phyloP scores from a whole-genome alignment of 1,284 basidiomycete genomes.

The Cutaneotrichosporon mucoides region DNA sequence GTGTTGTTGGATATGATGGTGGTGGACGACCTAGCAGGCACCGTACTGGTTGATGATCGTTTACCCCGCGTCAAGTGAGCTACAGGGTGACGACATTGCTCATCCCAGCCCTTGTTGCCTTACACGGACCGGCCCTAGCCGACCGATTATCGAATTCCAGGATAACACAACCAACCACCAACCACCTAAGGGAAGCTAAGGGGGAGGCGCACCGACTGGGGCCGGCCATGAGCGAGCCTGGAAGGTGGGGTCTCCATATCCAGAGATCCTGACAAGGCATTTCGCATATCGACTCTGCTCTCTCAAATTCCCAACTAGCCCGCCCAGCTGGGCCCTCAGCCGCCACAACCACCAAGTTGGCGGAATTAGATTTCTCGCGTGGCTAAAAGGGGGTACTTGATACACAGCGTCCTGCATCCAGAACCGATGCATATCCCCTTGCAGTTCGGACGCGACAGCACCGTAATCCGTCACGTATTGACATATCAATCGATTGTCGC shows the following conservation, averaged over 20 bases:
- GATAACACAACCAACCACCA: too few relatives aligned
- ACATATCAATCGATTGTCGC: too few relatives aligned
- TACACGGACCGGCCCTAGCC: not conserved
- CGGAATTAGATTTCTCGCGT: slow-evolving; percentile 3
- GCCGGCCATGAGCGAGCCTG: too few relatives aligned
- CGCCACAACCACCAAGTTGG: not conserved
- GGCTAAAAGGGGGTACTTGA: not conserved
- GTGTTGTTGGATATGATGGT: not conserved
- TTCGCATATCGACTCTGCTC: not conserved
- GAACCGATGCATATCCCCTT: too few relatives aligned
- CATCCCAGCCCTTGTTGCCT: too few relatives aligned
- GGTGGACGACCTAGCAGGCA: too few relatives aligned
- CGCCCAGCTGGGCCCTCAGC: not conserved
- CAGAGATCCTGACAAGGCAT: not conserved
- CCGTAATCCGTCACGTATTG: too few relatives aligned
- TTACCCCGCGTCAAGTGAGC: not conserved
- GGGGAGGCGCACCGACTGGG: too few relatives aligned
- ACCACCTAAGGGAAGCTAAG: too few relatives aligned
- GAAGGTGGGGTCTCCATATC: not conserved
- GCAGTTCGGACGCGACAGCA: too few relatives aligned
- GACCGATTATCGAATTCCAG: not conserved
- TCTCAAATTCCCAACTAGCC: not conserved
- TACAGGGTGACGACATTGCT: not conserved
- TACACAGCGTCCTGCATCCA: not conserved
- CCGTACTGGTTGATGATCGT: not conserved